Evolutionary conservation across 192 early-diverging fungal species (phyloP), one percentile per base, ranked within the genome.

Genomic region (Helicostylum pulchrum): DNA sequence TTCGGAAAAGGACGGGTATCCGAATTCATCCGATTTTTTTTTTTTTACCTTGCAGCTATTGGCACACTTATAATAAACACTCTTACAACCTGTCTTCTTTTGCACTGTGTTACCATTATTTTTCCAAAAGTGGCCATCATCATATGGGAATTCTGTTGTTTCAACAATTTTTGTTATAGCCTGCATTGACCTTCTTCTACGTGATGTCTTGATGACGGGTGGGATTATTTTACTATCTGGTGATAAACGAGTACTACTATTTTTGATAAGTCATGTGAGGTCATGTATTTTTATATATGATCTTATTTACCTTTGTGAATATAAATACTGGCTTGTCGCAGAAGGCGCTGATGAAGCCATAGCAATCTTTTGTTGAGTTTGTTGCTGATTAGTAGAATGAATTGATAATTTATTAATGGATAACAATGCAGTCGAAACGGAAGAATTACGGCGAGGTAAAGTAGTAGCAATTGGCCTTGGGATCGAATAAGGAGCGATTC

Each of bases 101-200:
- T 82, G 80, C 5, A 74, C 77, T 26, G 83, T 85, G 44, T 85
- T 85, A 11, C 83, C 83, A 61, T 85, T 85, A 53, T 85, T 85
- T 59, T 79, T 80, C 83, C 83, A 85, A 15, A 80, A 67, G 62
- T 77, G 77, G 9, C 65, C 71, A 66, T 85, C 83, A 6, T 70
- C 14, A 44, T 76, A 76, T 6, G 83, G 80, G 48, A 54, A 55
- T 34, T 85, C 77, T 23, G 54, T 60, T 2, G 83, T 80, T 56
- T 85, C 83, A 20, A 85, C 72, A 46, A 85, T 82, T 68, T 80
- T 76, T 30, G 81, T 85, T 20, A 85, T 77, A 9, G 83, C 77
- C 48, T 82, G 80, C 80, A 85, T 85, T 60, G 82, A 80, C 26
- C 83, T 72, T 44, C 77, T 71, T 48, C 80, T 77, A 17, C 83